Percentiles rank a stretch among this genome's conserved stretches.
Evolutionary conservation across 2,329 filamentous ascomycete genomes (phyloP).

Genomic region (Cryphonectria nitschkei): DNA sequence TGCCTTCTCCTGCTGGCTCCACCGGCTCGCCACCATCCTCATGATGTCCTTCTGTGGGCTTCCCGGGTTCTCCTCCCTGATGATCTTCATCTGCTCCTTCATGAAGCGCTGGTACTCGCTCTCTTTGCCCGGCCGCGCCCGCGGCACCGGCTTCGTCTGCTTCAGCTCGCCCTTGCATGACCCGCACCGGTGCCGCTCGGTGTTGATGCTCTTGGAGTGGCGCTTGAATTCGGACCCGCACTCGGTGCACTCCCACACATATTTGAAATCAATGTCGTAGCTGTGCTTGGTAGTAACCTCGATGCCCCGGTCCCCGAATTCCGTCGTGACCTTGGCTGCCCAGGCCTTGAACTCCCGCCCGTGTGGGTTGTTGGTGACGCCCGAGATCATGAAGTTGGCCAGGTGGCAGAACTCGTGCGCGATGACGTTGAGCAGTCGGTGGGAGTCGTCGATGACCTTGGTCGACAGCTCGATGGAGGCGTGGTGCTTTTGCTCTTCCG

Average conservation of each 20-base stretch:
- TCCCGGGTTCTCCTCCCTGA: conserved; percentile 59
- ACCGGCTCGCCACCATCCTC: conserved; percentile 66
- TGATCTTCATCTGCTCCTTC: conserved; percentile 67
- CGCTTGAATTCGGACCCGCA: conserved; percentile 78
- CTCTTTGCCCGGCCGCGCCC: conserved; percentile 41
- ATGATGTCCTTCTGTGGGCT: conserved; percentile 70
- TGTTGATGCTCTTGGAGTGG: conserved; percentile 85
- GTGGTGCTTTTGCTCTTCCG: conserved; percentile 54
- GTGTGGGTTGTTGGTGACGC: conserved; percentile 76
- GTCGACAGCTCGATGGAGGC: conserved; percentile 86
- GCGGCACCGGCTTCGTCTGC: conserved; percentile 80
- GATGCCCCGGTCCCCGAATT: conserved; percentile 66
- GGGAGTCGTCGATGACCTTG: conserved; percentile 80
- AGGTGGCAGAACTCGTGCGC: conserved; percentile 97
- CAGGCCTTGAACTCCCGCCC: conserved; percentile 83
- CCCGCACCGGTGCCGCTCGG: conserved; percentile 72
- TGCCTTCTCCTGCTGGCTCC: conserved; percentile 51
- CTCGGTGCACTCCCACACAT: conserved; percentile 75
- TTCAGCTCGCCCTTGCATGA: conserved; percentile 70
- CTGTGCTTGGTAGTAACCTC: conserved; percentile 86
- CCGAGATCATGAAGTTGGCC: conserved; percentile 85
- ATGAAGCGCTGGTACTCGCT: conserved; percentile 59
- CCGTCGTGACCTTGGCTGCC: conserved; percentile 57
- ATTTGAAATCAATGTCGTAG: conserved; percentile 92
- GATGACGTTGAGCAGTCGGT: conserved; percentile 84